Conservation (phyloP, 2,329 filamentous ascomycete genomes). For the Colletotrichum sojae region DNA sequence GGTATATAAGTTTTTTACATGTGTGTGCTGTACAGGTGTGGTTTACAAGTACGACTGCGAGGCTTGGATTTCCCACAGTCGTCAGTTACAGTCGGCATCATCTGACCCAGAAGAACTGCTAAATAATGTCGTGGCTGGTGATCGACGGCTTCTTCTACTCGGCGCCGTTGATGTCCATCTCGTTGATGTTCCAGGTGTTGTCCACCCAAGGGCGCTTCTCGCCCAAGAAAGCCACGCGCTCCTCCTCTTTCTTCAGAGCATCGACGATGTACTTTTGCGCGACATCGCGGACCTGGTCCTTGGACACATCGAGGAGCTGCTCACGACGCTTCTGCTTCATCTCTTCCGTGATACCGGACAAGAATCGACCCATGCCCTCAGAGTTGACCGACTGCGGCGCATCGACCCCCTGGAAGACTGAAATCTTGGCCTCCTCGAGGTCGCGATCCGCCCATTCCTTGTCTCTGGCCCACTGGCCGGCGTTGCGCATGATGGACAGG, state of each 20-base stretch:
- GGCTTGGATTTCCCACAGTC: background rate
- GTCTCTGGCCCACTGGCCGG: slow-evolving; percentile 86
- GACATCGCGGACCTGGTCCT: slow-evolving; percentile 82
- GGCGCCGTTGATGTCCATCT: slow-evolving; percentile 75
- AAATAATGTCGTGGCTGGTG: background rate
- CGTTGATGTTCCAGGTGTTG: slow-evolving; percentile 79
- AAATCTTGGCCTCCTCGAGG: slow-evolving; percentile 95
- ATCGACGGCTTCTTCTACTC: slow-evolving; percentile 45
- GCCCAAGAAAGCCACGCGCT: slow-evolving; percentile 82
- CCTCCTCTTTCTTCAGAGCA: slow-evolving; percentile 69
- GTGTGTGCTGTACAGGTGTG: slow-evolving; percentile 34
- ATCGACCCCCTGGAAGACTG: slow-evolving; percentile 92
- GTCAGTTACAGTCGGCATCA: background rate
- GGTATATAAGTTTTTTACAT: slow-evolving; percentile 38
- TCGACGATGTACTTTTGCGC: slow-evolving; percentile 88
- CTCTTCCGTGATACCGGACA: slow-evolving; percentile 86
- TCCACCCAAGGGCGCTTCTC: slow-evolving; percentile 87
- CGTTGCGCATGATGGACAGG: slow-evolving; percentile 84
- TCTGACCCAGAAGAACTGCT: background rate
- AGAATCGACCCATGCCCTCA: slow-evolving; percentile 89
- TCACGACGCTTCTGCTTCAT: slow-evolving; percentile 91
- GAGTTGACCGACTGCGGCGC: slow-evolving; percentile 88
- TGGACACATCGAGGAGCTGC: slow-evolving; percentile 87
- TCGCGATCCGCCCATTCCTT: slow-evolving; percentile 87
- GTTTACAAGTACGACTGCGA: slow-evolving; percentile 24